These are phyloP conservation scores for Lactarius trivialis DNA, from an alignment of 768 basidiomycete genomes.

Conservation along the genomic window DNA sequence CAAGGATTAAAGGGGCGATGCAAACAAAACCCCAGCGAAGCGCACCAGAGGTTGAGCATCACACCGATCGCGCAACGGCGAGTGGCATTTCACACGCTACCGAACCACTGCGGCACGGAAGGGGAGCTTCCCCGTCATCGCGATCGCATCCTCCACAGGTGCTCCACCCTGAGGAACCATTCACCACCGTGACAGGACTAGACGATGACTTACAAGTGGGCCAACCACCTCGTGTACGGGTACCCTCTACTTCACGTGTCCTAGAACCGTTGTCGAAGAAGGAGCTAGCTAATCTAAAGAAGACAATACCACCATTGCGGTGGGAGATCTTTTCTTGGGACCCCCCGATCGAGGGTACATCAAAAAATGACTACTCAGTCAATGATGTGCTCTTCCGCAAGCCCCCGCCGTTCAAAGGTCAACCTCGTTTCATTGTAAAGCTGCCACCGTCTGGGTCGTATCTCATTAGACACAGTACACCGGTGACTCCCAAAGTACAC, in stretches of 20 bases:
- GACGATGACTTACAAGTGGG: slow-evolving; percentile 23
- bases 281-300: slow-evolving; percentile 42
- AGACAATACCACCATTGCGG: slow-evolving; percentile 36
- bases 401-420: slow-evolving; percentile 32
- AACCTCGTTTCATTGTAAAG: slow-evolving; percentile 31
- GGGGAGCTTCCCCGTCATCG: not conserved
- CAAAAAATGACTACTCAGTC: slow-evolving; percentile 50
- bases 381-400: slow-evolving; percentile 60
- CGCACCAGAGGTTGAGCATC: slow-evolving; percentile 31
- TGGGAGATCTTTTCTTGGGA: slow-evolving; percentile 67
- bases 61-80: slow-evolving; percentile 12
- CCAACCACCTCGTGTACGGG: slow-evolving; percentile 33
- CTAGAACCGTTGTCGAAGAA: slow-evolving; percentile 42
- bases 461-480: slow-evolving; percentile 10
- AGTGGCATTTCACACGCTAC: not conserved
- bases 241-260: slow-evolving; percentile 41
- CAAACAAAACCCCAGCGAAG: slow-evolving; percentile 50
- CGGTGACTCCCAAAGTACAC: slow-evolving; percentile 33
- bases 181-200: slow-evolving; percentile 24
- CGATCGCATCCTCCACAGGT: slow-evolving; percentile 1
- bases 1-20: slow-evolving; percentile 76
- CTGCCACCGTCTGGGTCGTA: slow-evolving; percentile 30
- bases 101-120: slow-evolving; percentile 9
- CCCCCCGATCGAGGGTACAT: slow-evolving; percentile 64
- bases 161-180: slow-evolving; percentile 13